phyloP scores from a whole-genome alignment of 1,139 yeast species.

The Taphrina communis region DNA sequence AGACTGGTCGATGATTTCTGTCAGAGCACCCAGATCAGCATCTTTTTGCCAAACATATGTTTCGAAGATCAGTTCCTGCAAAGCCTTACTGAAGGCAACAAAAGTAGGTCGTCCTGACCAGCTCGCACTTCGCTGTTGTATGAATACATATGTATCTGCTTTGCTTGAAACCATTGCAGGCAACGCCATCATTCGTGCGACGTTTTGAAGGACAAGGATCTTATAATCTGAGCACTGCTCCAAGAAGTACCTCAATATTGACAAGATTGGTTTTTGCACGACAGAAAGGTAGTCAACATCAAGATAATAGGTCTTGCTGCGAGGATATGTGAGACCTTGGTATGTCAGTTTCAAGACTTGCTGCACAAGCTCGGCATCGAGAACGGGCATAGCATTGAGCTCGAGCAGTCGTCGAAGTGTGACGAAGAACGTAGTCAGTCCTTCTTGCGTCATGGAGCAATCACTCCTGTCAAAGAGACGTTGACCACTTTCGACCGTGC shows the following conservation, averaged over 20 bases:
- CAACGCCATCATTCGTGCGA: not conserved
- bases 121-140: not conserved
- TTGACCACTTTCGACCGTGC: not conserved
- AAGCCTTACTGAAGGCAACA: slow-evolving; percentile 7
- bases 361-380: not conserved
- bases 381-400: not conserved
- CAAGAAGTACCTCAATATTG: slow-evolving; percentile 1
- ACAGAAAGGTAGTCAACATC: slow-evolving; percentile 37
- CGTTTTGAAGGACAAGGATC: not conserved
- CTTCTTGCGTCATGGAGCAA: slow-evolving; percentile 17
- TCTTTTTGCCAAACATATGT: slow-evolving; percentile 2
- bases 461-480: slow-evolving; percentile 2
- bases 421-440: slow-evolving; percentile 2
- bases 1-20: not conserved
- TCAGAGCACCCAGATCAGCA: not conserved
- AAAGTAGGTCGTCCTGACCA: slow-evolving; percentile 35
- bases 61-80: slow-evolving; percentile 2
- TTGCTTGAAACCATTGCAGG: not conserved
- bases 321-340: slow-evolving; percentile 18
- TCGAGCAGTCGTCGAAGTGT: not conserved
- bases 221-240: slow-evolving; percentile 6
- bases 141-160: slow-evolving; percentile 4
- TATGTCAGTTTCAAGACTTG: not conserved
- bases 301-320: slow-evolving; percentile 34
- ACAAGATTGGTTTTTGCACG: slow-evolving; percentile 24